Conservation (phyloP, 1,139 yeast species). For the Debaryomyces sp. region DNA sequence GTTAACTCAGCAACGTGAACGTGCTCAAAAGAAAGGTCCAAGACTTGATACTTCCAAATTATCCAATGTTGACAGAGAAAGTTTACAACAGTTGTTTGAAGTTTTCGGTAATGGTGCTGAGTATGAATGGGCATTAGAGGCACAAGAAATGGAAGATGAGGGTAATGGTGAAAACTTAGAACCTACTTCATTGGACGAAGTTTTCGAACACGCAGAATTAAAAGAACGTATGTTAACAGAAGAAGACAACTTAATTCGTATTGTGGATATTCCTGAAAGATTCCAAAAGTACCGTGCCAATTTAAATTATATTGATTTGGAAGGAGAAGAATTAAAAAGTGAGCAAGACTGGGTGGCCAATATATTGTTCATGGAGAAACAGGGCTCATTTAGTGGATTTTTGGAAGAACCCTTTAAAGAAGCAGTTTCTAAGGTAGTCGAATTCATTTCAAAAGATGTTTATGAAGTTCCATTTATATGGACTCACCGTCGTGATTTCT, state of each 20-base stretch:
- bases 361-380: slow-evolving; percentile 56
- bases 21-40: slow-evolving; percentile 40
- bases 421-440: slow-evolving; percentile 78
- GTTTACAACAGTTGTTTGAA: slow-evolving; percentile 88
- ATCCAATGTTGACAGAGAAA: slow-evolving; percentile 86
- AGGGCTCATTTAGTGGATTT: slow-evolving; percentile 32
- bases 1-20: slow-evolving; percentile 41
- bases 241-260: slow-evolving; percentile 85
- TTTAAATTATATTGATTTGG: slow-evolving; percentile 66
- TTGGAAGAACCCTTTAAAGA: slow-evolving; percentile 63
- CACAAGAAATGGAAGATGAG: slow-evolving; percentile 72
- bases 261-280: slow-evolving; percentile 90
- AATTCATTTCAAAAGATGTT: slow-evolving; percentile 74
- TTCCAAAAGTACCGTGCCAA: slow-evolving; percentile 74
- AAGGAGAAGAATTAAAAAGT: slow-evolving; percentile 64
- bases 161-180: slow-evolving; percentile 56
- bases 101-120: slow-evolving; percentile 97
- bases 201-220: slow-evolving; percentile 92
- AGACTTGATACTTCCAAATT: slow-evolving; percentile 59
- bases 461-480: slow-evolving; percentile 96
- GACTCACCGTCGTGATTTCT: slow-evolving; percentile 91
- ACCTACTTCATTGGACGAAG: slow-evolving; percentile 75
- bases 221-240: slow-evolving; percentile 90
- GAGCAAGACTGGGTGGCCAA: slow-evolving; percentile 83
- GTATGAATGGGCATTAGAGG: slow-evolving; percentile 97